Evolutionary conservation across 73 alveolate genomes (phyloP), one percentile per base, ranked within the genome.

Genomic region (Paramecium sexaurelia): DNA sequence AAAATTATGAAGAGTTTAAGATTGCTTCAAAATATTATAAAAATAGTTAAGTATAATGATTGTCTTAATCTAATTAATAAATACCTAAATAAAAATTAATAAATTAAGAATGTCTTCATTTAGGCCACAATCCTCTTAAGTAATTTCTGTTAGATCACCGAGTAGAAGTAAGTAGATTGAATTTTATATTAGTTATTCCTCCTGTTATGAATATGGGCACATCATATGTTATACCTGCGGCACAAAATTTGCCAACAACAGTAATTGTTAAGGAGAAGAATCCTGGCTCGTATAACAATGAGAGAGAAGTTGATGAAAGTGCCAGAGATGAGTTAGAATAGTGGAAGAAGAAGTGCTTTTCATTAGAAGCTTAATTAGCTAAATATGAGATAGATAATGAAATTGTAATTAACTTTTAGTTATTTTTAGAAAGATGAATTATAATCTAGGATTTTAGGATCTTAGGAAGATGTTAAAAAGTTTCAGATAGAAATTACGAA

Each of bases 1-100:
- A 93, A 87, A 84, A 96, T 36, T 97, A 93, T 69, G 95, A 92
- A 41, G 99, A 98, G 92, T 98, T 98, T 7, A 91, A 99, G 75
- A 94, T 84, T 55, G 99, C 99, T 0, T 87, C 96, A 17, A 94
- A 96, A 68, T n/a, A 29, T 4, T 56, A 56, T 27, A 56, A 56
- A 1, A 56, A 45, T 13, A 22, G 8, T 13, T 45, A 10, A 13
- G 57, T 13, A 45, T 45, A 45, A 6, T 45, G 57, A 45, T 45
- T 45, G 26, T 45, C 57, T 45, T 13, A 15, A 45, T 45, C 57
- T 45, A 45, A 45, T 45, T 45, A 13, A 13, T 45, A 45, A 45
- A 45, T 56, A 56, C 19, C 41, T 56, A 56, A 56, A 56, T 24
- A 24, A 56, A 56, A 56, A 56, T 56, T 56, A 24, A 56, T 24